Base-by-base conservation (phyloP, 108 stramenopile species). In the Skeletonema menzelii region DNA sequence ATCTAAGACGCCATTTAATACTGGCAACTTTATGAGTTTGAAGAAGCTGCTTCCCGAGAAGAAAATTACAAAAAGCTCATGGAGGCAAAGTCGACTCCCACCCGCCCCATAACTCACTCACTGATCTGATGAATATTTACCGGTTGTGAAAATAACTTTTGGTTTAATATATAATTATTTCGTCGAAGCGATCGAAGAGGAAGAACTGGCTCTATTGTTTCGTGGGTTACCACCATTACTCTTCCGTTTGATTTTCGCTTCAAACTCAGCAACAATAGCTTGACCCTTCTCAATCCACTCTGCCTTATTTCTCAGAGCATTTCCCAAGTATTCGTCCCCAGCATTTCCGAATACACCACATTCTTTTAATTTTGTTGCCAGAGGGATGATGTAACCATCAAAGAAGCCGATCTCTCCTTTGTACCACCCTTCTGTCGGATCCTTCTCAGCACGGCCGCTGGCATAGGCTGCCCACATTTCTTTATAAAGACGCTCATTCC, bases 401-500 rank as follows among this genome's bases (percentile, higher is more conserved):
- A 73, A 73, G 49, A 73, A 73, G 56, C 72, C 72, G 17, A 73
- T 67, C 32, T 73, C 72, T 20, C 72, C 72, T 27, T 67, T 56
- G 66, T 73, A 73, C 72, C 72, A 73, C 19, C 22, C 22, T 56
- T 42, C 42, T 14, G 72, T 27, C 12, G 72, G 72, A 24, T 73
- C 72, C n/a, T 56, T 57, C 13, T 58, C 72, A 20, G 56, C 26
- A 26, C 72, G 28, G 15, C 66, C 72, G 12, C 27, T 24, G 27
- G 27, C 27, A 14, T 67, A 73, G 14, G 72, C 72, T 53, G 49
- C 49, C 34, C 63, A 64, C 34, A 83, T 59, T 64, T 86, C 85
- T 40, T 77, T 80, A 63, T 73, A 86, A 11, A 86, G 75, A 37
- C 75, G 59, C 27, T 72, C 71, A 56, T 86, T 84, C 83, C 83